Base-by-base conservation (phyloP, 345 rosid species). In the Lumnitzera racemosa region DNA sequence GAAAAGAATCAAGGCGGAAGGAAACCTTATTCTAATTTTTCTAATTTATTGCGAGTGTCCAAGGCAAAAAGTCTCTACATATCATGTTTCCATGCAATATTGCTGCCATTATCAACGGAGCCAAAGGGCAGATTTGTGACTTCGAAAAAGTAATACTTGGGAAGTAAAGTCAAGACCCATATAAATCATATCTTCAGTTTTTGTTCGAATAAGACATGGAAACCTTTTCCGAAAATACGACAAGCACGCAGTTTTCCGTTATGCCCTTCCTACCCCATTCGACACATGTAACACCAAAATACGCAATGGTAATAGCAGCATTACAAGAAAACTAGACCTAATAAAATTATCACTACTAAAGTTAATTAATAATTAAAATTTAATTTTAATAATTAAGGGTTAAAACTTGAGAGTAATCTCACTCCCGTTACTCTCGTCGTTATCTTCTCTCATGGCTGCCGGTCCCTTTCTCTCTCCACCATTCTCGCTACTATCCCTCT, bases 321-420 rank as follows among this genome's bases (percentile, higher is more conserved):
- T 47, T 49, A 49, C 61, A 53, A 55, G 50, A 61, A 57, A 58
- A 12, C 15, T 36, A 36, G 1, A 36, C 43, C 43, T 36, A 36
- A 36, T 36, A 36, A 36, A 5, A 36, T 36, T 36, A 36, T 36
- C 43, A 36, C 6, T 36, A 27, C 43, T 36, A 36, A 36, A 36
- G 7, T 36, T 36, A 36, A 36, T 36, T 36, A 36, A 20, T 20
- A 1, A 36, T 36, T 36, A 36, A 36, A 36, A 36, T 36, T 36
- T 36, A 36, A 36, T 36, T 36, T 20, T 36, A 47, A 15, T 15
- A 46, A 31, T 41, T 15, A 41, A 51, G 68, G 24, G 46, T 53
- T 74, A 84, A 80, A 90, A 86, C 67, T 88, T 90, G 75, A 94
- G 97, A 58, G 90, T 81, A 66, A 88, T 90, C 75, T 88, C 96